Evolutionary conservation across 2,329 filamentous ascomycete genomes (phyloP), one percentile per base, ranked within the genome.

Genomic region (Chrysoporthe puriensis): DNA sequence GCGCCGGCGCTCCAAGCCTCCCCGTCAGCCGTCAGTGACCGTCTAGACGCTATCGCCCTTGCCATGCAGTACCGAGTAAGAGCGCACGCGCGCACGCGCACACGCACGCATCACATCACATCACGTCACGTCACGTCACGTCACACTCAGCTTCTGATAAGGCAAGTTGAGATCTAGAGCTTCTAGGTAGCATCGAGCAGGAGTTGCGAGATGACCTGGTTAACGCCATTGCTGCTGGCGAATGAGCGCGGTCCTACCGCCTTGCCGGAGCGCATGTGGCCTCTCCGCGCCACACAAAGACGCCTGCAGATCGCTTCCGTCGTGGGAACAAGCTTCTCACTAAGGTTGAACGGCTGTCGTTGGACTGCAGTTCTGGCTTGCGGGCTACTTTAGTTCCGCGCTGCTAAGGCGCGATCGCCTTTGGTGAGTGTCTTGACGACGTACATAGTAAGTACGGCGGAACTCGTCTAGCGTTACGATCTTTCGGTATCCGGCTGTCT

Each of bases 291-390:
- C 34, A 40, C 34, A 40, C 54, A 13, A 40, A 36, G 54, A 57
- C 54, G n/a, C 54, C 16, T 57, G 54, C 54, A 57, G 54, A 57
- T 57, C 54, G 54, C 54, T 40, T n/a, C 54, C 54, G 54, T 34
- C 50, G 34, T 40, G 34, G 16, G 9, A 57, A 57, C 54, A 57
- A 57, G 54, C 32, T 57, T 57, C 54, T 34, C 54, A n/a, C 54
- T 57, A 40, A 40, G 18, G 54, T 32, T 57, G 34, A 57, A 57
- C 54, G 54, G 32, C 54, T 57, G 32, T 18, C 34, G 16, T n/a
- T 57, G 40, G 50, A 11, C 50, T 34, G 50, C 11, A 14, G 26
- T 34, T 34, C 40, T n/a, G 8, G 54, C 14, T 16, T 26, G 9
- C n/a, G 9, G 36, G 54, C 54, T 54, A 16, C 21, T 32, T 4